Base-by-base conservation (phyloP, 495 filamentous ascomycete genomes). In the Lepidopterella palustris region DNA sequence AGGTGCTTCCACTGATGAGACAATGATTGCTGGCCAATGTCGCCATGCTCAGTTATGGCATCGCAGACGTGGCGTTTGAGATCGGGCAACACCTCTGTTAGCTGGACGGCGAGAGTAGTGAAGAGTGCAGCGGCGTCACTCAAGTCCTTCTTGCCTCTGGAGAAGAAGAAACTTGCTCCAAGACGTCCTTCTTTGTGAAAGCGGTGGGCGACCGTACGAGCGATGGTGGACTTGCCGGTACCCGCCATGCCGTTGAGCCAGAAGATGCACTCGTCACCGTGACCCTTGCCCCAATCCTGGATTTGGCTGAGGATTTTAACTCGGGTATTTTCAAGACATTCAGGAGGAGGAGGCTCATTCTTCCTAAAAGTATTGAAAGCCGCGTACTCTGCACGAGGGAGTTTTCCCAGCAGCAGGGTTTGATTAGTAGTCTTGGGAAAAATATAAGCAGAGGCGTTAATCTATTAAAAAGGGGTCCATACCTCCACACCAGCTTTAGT, bases 261-360 rank as follows among this genome's bases (percentile, higher is more conserved):
- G 55, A 71, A 72, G 55, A 72, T 68, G 42, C 10, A n/a, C 24
- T 55, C 55, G 31, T 23, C 24, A 18, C 21, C 21, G 26, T 5
- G 15, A 25, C 25, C 48, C 39, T 61, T 47, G 1, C 25, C 58
- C 67, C 67, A 68, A 6, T 50, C 25, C 10, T 24, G 27, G 11
- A 64, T 65, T 2, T 60, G 23, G 13, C 48, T 27, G 25, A 67
- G 66, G 0, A 69, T 49, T 4, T 64, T 54, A 40, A 49, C 58
- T 31, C 66, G 18, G n/a, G 66, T 68, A 18, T 28, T 45, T 28
- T 45, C 49, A 11, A 61, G 65, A 45, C 66, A 69, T 54, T 45
- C 28, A 3, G 53, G 15, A 24, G 8, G 42, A 47, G 42, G 13
- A 20, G 32, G 32, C 32, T 47, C 42, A 18, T 47, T 47, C 42